Conservation (phyloP, 305 asterid genomes). For the Fraxinus floribunda region DNA sequence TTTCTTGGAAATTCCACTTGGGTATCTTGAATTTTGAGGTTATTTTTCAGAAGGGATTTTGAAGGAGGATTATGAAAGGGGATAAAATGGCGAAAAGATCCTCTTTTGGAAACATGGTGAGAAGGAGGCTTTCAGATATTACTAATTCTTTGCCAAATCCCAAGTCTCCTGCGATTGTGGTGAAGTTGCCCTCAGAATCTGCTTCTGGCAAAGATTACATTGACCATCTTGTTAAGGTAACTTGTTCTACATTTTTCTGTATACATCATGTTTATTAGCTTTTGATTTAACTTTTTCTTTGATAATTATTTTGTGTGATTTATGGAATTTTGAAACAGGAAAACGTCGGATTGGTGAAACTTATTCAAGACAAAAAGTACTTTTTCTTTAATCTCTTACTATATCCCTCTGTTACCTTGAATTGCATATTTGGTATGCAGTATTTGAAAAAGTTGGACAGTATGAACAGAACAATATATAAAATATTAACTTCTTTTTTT, state of each 20-base stretch:
- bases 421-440: not conserved
- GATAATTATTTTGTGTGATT: not conserved
- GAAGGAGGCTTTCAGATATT: slow-evolving; percentile 72
- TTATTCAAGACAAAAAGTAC: slow-evolving; percentile 77
- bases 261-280: not conserved
- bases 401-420: not conserved
- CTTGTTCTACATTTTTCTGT: not conserved
- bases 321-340: slow-evolving; percentile 50
- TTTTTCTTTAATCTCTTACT: not conserved
- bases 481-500: not conserved
- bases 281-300: not conserved
- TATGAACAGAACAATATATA: not conserved
- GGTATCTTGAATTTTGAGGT: slow-evolving; percentile 26
- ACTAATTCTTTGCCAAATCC: slow-evolving; percentile 66
- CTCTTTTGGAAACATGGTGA: slow-evolving; percentile 67
- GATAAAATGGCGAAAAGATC: slow-evolving; percentile 64
- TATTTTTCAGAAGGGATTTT: not conserved
- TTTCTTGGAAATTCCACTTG: slow-evolving; percentile 18
- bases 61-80: slow-evolving; percentile 47
- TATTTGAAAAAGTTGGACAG: not conserved
- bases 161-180: slow-evolving; percentile 44
- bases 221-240: slow-evolving; percentile 66
- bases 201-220: slow-evolving; percentile 44
- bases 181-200: slow-evolving; percentile 34
- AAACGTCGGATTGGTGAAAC: slow-evolving; percentile 68